These are phyloP conservation scores for Arthrobotrys megalospora DNA, from an alignment of 2,329 filamentous ascomycete species.

Conservation along the genomic window DNA sequence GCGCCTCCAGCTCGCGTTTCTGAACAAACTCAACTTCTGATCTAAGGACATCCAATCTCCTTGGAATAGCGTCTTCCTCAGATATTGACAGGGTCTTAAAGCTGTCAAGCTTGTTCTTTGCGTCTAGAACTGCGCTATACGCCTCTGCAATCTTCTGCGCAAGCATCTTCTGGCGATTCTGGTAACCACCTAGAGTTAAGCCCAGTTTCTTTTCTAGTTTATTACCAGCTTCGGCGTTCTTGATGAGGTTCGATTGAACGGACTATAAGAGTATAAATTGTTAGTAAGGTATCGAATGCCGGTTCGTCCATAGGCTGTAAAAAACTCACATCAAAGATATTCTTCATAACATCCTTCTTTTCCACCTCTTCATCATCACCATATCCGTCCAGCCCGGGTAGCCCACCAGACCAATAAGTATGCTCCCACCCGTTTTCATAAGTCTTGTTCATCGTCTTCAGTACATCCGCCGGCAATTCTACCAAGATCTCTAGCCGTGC, in stretches of 20 bases:
- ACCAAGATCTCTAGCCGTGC: conserved; percentile 83
- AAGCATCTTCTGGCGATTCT: conserved; percentile 85
- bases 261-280: conserved; percentile 68
- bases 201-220: conserved; percentile 95
- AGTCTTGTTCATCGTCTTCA: conserved; percentile 71
- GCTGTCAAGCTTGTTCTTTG: conserved; percentile 78
- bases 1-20: conserved; percentile 87
- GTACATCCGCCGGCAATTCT: conserved; percentile 73
- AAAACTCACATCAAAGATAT: conserved; percentile 79
- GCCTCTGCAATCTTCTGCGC: conserved; percentile 84
- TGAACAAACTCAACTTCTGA: conserved; percentile 88
- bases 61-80: conserved; percentile 82
- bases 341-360: conserved; percentile 75
- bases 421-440: conserved; percentile 70
- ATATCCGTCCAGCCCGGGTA: conserved; percentile 87
- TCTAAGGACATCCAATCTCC: conserved; percentile 80
- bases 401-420: conserved; percentile 72
- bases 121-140: conserved; percentile 80
- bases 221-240: conserved; percentile 82
- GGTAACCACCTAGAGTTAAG: conserved; percentile 89
- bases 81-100: conserved; percentile 83
- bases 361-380: conserved; percentile 82
- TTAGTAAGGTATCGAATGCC: background rate
- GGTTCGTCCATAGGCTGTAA: background rate
- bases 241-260: conserved; percentile 80